Evolutionary conservation across 2,329 filamentous ascomycete species (phyloP).

Genomic region (Ceratocystis cacaofunesta): DNA sequence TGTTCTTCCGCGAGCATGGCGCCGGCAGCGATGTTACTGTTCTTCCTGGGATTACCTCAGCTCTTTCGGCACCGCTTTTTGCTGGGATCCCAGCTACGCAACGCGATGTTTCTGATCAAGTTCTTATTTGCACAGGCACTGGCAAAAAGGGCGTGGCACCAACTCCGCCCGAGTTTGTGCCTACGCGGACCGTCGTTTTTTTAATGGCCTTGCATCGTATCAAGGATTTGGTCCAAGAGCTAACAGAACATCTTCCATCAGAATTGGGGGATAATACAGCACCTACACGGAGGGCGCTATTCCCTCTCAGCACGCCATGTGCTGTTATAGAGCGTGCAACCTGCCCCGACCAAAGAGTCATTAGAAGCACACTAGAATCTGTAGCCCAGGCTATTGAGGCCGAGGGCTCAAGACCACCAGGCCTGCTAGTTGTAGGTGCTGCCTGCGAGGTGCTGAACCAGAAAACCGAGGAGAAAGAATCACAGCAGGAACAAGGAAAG

Average conservation of each 20-base stretch:
- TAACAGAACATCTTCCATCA: constrained; percentile 35
- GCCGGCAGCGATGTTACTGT: constrained; percentile 51
- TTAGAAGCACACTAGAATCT: constrained; percentile 67
- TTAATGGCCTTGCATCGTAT: constrained; percentile 90
- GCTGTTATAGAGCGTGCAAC: constrained; percentile 88
- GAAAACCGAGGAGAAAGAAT: constrained; percentile 15
- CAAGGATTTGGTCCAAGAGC: constrained; percentile 52
- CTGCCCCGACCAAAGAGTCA: constrained; percentile 85
- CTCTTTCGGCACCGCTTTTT: constrained; percentile 75
- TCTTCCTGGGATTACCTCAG: constrained; percentile 79
- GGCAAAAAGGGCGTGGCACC: constrained; percentile 77
- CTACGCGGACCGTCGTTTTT: constrained; percentile 73
- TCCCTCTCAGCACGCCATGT: constrained; percentile 69
- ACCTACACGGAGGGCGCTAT: constrained; percentile 30
- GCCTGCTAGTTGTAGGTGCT: constrained; percentile 68
- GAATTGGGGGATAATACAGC: constrained; percentile 22
- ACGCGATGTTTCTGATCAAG: constrained; percentile 76
- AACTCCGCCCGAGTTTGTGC: constrained; percentile 62
- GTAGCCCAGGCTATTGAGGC: constrained; percentile 74
- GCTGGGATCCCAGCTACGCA: constrained; percentile 80
- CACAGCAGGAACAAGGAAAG: constrained; percentile 33
- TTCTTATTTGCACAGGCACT: constrained; percentile 91
- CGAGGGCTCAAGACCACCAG: constrained; percentile 78
- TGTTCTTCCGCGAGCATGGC: constrained; percentile 62
- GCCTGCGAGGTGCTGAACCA: constrained; percentile 66